These are phyloP conservation scores for Cruciata laevipes DNA, from an alignment of 257 asterid genomes.

Conservation along the genomic window DNA sequence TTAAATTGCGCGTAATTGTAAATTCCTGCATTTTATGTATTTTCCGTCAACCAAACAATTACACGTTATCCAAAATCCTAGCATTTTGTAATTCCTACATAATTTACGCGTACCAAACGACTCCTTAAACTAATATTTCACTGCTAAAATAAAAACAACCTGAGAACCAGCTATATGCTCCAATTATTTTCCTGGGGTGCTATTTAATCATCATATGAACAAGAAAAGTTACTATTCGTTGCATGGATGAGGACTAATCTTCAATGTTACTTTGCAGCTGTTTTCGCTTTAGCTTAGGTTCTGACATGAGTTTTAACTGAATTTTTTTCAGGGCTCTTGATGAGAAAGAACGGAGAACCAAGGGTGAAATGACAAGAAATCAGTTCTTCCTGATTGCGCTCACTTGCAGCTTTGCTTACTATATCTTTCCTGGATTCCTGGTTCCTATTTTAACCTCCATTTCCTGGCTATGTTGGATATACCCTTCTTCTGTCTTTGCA, in stretches of 20 bases:
- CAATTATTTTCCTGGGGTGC: too few relatives aligned
- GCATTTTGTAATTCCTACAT: too few relatives aligned
- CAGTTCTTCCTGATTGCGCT: constrained; percentile 90
- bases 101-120: too few relatives aligned
- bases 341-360: constrained; percentile 70
- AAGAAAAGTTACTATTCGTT: not conserved
- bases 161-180: too few relatives aligned
- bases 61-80: too few relatives aligned
- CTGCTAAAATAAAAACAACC: too few relatives aligned
- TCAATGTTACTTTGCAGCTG: not conserved
- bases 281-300: not conserved
- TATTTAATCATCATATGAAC: not conserved
- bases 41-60: too few relatives aligned
- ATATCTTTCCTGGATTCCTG: constrained; percentile 83
- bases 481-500: constrained; percentile 55
- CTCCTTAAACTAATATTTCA: too few relatives aligned
- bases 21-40: too few relatives aligned
- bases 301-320: not conserved
- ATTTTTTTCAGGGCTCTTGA: constrained; percentile 68
- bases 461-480: constrained; percentile 95
- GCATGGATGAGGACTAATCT: not conserved
- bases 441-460: constrained; percentile 74
- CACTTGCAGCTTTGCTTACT: constrained; percentile 80
- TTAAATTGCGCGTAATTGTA: too few relatives aligned
- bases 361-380: constrained; percentile 59